Evolutionary conservation across 2,329 filamentous ascomycete species (phyloP).

Genomic region (Aspergillus sp.): DNA sequence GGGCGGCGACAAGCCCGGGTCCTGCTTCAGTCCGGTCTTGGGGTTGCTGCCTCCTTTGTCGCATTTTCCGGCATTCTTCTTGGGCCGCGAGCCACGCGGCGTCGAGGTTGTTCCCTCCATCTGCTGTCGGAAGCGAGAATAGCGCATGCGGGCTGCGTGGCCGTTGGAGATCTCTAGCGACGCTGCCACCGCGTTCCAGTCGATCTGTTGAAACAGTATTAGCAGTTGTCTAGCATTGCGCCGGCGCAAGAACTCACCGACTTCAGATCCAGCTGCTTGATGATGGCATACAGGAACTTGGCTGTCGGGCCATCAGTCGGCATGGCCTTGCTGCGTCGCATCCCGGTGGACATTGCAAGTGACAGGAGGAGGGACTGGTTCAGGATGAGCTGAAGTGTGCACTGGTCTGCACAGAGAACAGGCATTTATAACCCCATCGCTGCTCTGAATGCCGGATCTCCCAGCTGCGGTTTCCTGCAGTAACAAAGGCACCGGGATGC

Average conservation of each 20-base stretch:
- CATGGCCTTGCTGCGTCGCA: slow-evolving; percentile 35
- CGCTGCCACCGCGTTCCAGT: slow-evolving; percentile 44
- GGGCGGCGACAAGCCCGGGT: slow-evolving; percentile 5
- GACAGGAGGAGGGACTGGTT: neutral
- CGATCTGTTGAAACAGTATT: slow-evolving; percentile 32
- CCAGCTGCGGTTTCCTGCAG: neutral
- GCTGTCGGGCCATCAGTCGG: slow-evolving; percentile 42
- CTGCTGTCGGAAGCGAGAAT: slow-evolving; percentile 44
- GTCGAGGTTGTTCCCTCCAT: slow-evolving; percentile 37
- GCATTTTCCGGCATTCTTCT: slow-evolving; percentile 16
- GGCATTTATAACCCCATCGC: slow-evolving; percentile 6
- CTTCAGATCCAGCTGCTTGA: slow-evolving; percentile 47
- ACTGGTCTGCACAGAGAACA: slow-evolving; percentile 7
- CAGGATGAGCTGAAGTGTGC: slow-evolving; percentile 6
- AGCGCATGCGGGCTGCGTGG: slow-evolving; percentile 50
- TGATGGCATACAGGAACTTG: slow-evolving; percentile 46
- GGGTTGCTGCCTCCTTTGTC: slow-evolving; percentile 9
- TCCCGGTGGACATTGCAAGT: slow-evolving; percentile 18
- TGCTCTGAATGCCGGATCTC: neutral
- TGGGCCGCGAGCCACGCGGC: slow-evolving; percentile 13
- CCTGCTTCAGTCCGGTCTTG: slow-evolving; percentile 9
- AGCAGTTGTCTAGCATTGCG: slow-evolving; percentile 4
- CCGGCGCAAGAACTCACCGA: slow-evolving; percentile 26
- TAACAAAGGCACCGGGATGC: neutral
- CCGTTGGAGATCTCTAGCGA: slow-evolving; percentile 46